Base-by-base conservation (phyloP, 768 basidiomycete genomes). In the Phylloporus sp. region DNA sequence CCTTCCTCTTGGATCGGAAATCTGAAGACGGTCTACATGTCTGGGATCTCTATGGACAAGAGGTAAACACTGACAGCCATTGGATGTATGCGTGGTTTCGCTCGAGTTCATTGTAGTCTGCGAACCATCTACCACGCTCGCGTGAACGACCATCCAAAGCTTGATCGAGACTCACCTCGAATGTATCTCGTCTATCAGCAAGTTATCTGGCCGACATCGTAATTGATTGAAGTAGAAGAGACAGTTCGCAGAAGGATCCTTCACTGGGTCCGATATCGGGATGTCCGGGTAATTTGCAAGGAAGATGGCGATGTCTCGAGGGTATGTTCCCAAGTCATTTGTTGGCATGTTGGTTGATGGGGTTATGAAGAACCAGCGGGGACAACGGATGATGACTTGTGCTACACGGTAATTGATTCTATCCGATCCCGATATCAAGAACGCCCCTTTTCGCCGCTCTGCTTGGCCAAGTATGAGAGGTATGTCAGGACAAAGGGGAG, bases 1-100 rank as follows among this genome's bases (percentile, higher is more conserved):
- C 87, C 86, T 52, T 77, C 70, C 58, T 89, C 87, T 56, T 76
- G 79, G 53, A 86, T 82, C 24, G 86, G 86, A 54, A 86, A 85
- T 55, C 82, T 86, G 18, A 17, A 18, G 28, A n/a, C 22, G 32
- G 42, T 15, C 23, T 22, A 39, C 6, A 43, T 9, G 28, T 46
- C 39, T 49, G 29, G 35, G 32, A 42, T 21, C 27, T 28, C 43
- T 33, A 43, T 18, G 13, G 10, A 40, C 26, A n/a, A 31, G n/a
- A 42, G 24, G 29, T 15, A 6, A 27, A 34, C n/a, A 69, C 85
- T 57, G 66, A 87, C 81, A 89, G 62, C 86, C 87, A 89, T 58
- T 89, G 86, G 35, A 89, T 83, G 61, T 77, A 88, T 1, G 79
- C 81, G 57, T 89, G 87, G 47, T 80, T 80, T 52, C 69, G 62